Percentiles rank a stretch among this genome's conserved stretches.
Evolutionary conservation across 2,329 filamentous ascomycete genomes (phyloP).

Genomic region (Dothistroma pini): DNA sequence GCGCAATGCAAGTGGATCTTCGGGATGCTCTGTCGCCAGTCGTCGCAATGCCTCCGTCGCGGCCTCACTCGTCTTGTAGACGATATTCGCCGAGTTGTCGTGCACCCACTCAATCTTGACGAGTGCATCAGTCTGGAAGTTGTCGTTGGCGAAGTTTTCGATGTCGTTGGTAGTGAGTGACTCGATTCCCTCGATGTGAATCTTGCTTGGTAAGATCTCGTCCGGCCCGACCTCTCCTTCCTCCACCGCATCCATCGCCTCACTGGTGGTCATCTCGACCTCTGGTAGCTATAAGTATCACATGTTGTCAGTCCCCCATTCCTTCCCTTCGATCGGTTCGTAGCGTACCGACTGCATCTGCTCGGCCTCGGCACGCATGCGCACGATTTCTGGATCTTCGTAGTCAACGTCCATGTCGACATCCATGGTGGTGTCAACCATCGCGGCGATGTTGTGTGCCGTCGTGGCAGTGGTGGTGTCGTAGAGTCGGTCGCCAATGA

Average conservation of each 20-base stretch:
- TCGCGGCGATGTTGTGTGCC: constrained; percentile 5
- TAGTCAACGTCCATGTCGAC: constrained; percentile 35
- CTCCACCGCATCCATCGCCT: constrained; percentile 28
- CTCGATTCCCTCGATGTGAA: constrained; percentile 83
- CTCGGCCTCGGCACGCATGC: constrained; percentile 31
- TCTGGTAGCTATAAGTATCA: constrained; percentile 22
- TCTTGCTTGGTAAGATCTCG: constrained; percentile 54
- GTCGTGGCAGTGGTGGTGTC: constrained; percentile 3
- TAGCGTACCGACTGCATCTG: constrained; percentile 26
- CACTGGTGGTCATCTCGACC: constrained; percentile 28
- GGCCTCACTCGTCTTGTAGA: constrained; percentile 60
- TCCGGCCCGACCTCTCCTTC: constrained; percentile 33
- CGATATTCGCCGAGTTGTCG: constrained; percentile 81
- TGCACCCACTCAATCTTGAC: constrained; percentile 88
- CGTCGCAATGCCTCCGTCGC: constrained; percentile 53
- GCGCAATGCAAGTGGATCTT: constrained; percentile 57
- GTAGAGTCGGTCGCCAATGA: constrained; percentile 2
- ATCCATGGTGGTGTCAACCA: constrained; percentile 26
- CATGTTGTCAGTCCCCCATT: constrained; percentile 1
- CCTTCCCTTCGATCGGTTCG: background rate
- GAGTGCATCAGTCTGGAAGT: constrained; percentile 57
- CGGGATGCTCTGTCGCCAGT: constrained; percentile 40
- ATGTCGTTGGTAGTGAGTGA: constrained; percentile 77
- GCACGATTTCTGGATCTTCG: constrained; percentile 33
- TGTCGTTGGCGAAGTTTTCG: constrained; percentile 61